These are phyloP conservation scores for Fusarium robinianum DNA, from an alignment of 2,329 filamentous ascomycete genomes.

Conservation along the genomic window DNA sequence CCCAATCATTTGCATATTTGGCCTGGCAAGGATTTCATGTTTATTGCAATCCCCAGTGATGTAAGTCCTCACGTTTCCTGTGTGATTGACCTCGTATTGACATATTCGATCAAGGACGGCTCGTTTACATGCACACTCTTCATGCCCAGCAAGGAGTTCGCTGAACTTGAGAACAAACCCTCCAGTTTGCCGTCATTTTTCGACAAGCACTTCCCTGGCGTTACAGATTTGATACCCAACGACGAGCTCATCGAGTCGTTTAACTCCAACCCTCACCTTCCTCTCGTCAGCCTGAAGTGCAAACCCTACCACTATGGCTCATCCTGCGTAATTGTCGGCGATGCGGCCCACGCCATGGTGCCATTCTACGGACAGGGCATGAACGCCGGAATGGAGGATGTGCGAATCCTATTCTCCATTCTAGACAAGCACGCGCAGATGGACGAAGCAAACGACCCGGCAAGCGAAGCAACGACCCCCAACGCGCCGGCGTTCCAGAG, in stretches of 20 bases:
- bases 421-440: slow-evolving; percentile 69
- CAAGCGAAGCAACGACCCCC: slow-evolving; percentile 40
- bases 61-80: slow-evolving; percentile 44
- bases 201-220: slow-evolving; percentile 82
- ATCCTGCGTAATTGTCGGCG: slow-evolving; percentile 83
- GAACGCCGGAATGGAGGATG: slow-evolving; percentile 95
- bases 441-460: slow-evolving; percentile 50
- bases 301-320: slow-evolving; percentile 80
- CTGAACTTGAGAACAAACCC: slow-evolving; percentile 66
- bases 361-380: slow-evolving; percentile 98
- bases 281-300: slow-evolving; percentile 92
- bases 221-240: slow-evolving; percentile 71
- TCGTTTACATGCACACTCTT: slow-evolving; percentile 97
- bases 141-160: slow-evolving; percentile 72
- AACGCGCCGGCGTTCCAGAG: slow-evolving; percentile 60
- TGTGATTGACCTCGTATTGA: slow-evolving; percentile 21
- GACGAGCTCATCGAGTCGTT: slow-evolving; percentile 75
- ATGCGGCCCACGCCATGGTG: slow-evolving; percentile 96
- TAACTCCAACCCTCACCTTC: slow-evolving; percentile 81
- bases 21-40: slow-evolving; percentile 95
- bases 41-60: slow-evolving; percentile 87
- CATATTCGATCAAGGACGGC: slow-evolving; percentile 64
- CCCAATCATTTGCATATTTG: slow-evolving; percentile 97
- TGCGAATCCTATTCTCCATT: slow-evolving; percentile 81
- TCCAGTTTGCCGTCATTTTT: slow-evolving; percentile 73